phyloP scores from a whole-genome alignment of 208 protist genomes.

The Leishmania braziliensis region DNA sequence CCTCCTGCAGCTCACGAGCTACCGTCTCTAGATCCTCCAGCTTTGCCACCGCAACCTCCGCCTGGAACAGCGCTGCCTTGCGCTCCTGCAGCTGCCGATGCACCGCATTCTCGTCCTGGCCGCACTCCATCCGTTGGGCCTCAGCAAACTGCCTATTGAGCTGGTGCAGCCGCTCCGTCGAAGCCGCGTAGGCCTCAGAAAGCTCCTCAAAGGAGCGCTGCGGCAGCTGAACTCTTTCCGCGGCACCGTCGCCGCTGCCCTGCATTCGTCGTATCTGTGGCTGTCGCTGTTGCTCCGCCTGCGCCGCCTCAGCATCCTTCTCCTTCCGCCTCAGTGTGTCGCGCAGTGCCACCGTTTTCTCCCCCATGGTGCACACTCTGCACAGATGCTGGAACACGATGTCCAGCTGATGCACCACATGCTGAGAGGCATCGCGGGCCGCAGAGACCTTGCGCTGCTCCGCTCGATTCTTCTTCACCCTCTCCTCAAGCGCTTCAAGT shows the following conservation, averaged over 20 bases:
- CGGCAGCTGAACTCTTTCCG: neutral
- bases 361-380: constrained; percentile 22
- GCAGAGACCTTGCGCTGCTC: constrained; percentile 10
- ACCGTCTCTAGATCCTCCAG: constrained; percentile 43
- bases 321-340: constrained; percentile 28
- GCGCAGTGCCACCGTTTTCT: constrained; percentile 20
- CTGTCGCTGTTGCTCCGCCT: neutral
- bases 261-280: neutral
- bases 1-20: constrained; percentile 25
- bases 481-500: constrained; percentile 1
- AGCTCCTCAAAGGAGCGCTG: constrained; percentile 52
- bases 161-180: constrained; percentile 46
- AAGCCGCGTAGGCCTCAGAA: constrained; percentile 49
- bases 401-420: constrained; percentile 24
- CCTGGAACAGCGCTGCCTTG: constrained; percentile 39
- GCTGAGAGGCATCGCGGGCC: constrained; percentile 12
- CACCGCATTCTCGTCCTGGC: constrained; percentile 33
- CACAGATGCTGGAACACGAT: constrained; percentile 20
- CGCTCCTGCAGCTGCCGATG: constrained; percentile 40
- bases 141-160: constrained; percentile 67
- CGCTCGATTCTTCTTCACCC: neutral
- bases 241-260: neutral
- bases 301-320: constrained; percentile 16
- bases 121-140: constrained; percentile 53
- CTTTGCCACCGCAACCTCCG: constrained; percentile 44